Evolutionary conservation across 495 filamentous ascomycete species (phyloP).

Genomic region (Penicillium crystallinum): DNA sequence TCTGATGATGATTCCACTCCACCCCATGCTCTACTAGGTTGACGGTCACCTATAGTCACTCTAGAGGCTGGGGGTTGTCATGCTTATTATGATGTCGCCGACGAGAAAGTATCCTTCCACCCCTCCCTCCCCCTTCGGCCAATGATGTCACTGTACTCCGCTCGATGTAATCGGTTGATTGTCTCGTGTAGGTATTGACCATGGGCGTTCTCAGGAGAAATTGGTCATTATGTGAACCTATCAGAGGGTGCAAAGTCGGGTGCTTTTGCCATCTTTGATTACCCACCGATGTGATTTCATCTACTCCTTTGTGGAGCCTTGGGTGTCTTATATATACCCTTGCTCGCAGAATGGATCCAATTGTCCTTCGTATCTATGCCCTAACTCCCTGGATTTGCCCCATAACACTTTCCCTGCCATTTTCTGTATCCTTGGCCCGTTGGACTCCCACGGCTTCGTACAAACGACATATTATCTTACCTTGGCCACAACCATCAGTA

Average conservation of each 20-base stretch:
- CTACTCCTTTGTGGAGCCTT: conserved; percentile 1
- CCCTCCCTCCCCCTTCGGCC: conserved; percentile 10
- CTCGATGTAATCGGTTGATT: conserved; percentile 8
- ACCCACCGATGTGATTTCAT: conserved; percentile 15
- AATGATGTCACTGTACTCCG: conserved; percentile 26
- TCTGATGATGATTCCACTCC: conserved; percentile 9
- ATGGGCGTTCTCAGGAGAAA: conserved; percentile 10
- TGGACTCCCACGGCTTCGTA: not conserved
- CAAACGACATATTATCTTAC: not conserved
- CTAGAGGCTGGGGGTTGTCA: not conserved
- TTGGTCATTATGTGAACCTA: conserved; percentile 4
- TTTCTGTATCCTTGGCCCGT: not conserved
- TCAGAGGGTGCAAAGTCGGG: conserved; percentile 5
- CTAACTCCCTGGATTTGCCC: conserved; percentile 14
- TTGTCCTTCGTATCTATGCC: conserved; percentile 2
- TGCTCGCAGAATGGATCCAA: not conserved
- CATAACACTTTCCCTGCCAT: conserved; percentile 3
- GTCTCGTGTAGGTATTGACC: not conserved
- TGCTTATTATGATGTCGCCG: conserved; percentile 20
- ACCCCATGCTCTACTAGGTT: not conserved
- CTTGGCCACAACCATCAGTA: not conserved
- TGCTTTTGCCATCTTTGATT: conserved; percentile 14
- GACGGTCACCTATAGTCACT: not conserved
- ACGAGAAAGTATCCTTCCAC: not conserved
- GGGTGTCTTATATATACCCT: conserved; percentile 15